A percentile compares a stretch with the other conserved stretches of the same genome.
Evolutionary conservation across 2,329 filamentous ascomycete genomes (phyloP).

Genomic region (Pseudocercospora ulei): DNA sequence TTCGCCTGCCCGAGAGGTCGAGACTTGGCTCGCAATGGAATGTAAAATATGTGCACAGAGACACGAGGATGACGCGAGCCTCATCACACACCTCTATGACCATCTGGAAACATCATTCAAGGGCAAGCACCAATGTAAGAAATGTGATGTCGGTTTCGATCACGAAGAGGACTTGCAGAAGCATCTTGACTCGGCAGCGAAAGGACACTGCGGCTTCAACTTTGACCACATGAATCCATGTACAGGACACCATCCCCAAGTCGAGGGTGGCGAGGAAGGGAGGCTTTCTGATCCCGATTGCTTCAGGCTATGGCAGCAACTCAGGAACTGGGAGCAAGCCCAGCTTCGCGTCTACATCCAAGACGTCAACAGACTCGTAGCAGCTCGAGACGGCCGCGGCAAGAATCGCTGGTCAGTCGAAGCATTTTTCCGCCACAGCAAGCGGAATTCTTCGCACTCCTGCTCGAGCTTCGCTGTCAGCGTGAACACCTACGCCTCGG

Average conservation of each 20-base stretch:
- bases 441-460: slow-evolving; percentile 17
- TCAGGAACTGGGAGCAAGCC: slow-evolving; percentile 27
- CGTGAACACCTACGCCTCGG: slow-evolving; percentile 26
- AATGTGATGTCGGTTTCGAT: slow-evolving; percentile 26
- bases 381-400: slow-evolving; percentile 15
- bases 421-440: slow-evolving; percentile 16
- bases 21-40: slow-evolving; percentile 17
- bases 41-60: slow-evolving; percentile 24
- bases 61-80: slow-evolving; percentile 23
- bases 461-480: slow-evolving; percentile 23
- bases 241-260: slow-evolving; percentile 27
- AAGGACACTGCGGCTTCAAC: slow-evolving; percentile 27
- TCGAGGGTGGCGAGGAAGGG: slow-evolving; percentile 6
- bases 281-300: slow-evolving; percentile 23
- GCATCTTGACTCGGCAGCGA: slow-evolving; percentile 20
- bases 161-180: slow-evolving; percentile 24
- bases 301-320: slow-evolving; percentile 22
- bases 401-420: slow-evolving; percentile 25
- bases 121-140: slow-evolving; percentile 22
- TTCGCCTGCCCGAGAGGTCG: slow-evolving; percentile 11
- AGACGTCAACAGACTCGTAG: slow-evolving; percentile 23
- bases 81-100: slow-evolving; percentile 21
- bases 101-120: slow-evolving; percentile 25
- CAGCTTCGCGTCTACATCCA: slow-evolving; percentile 27
- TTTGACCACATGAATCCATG: slow-evolving; percentile 23